Conservation (phyloP, 306 rosid genomes). For the Gleditsia sinensis region DNA sequence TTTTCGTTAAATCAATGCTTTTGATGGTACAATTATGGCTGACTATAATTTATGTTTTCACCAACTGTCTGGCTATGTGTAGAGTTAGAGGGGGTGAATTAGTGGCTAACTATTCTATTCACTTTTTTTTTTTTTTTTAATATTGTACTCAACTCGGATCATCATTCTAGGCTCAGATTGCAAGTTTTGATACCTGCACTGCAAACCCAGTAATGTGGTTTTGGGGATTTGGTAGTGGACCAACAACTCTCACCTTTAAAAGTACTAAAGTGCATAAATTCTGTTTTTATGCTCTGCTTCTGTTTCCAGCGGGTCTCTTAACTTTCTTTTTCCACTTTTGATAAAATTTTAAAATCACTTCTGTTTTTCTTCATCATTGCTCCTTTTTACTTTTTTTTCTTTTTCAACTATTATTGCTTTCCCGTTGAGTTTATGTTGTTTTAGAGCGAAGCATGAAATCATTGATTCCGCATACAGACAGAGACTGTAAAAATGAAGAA, state of each 20-base stretch:
- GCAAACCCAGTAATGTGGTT: constrained; percentile 22
- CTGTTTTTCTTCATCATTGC: not conserved
- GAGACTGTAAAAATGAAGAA: constrained; percentile 33
- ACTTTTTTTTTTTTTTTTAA: not conserved
- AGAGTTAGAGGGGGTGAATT: constrained; percentile 4
- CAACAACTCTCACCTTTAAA: constrained; percentile 36
- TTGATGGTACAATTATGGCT: constrained; percentile 42
- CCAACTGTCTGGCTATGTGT: constrained; percentile 37
- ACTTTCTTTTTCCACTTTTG: constrained; percentile 32
- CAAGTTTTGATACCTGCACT: constrained; percentile 21
- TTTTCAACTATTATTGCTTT: constrained; percentile 3
- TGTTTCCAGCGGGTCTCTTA: constrained; percentile 39
- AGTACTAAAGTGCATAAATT: constrained; percentile 44
- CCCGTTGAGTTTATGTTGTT: constrained; percentile 35
- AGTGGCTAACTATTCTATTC: constrained; percentile 8
- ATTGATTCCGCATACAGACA: constrained; percentile 33
- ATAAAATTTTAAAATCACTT: not conserved
- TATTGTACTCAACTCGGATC: constrained; percentile 13
- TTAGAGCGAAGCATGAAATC: constrained; percentile 50
- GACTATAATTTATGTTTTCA: constrained; percentile 38
- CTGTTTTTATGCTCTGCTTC: constrained; percentile 46
- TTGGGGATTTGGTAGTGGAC: constrained; percentile 49
- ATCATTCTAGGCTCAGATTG: constrained; percentile 4
- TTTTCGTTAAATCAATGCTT: constrained; percentile 48
- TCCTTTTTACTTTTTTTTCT: too few relatives aligned